These are phyloP conservation scores for Endothia cerciana DNA, from an alignment of 2,329 filamentous ascomycete genomes.

Conservation along the genomic window DNA sequence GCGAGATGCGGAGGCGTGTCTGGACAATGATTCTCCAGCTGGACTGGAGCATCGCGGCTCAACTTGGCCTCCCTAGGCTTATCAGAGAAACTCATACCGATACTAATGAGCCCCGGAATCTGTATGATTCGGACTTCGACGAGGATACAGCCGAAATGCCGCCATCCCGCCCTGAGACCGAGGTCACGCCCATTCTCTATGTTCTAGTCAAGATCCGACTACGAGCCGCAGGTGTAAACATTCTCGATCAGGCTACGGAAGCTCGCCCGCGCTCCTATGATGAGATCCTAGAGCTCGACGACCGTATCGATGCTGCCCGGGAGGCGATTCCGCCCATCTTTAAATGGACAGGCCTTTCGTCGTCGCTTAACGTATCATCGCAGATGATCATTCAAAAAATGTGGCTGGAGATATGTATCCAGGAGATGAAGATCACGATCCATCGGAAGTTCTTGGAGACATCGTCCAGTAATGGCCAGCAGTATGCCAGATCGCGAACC, in stretches of 20 bases:
- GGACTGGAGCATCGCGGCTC: conserved; percentile 46
- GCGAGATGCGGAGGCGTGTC: conserved; percentile 49
- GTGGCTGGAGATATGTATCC: conserved; percentile 54
- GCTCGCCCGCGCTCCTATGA: conserved; percentile 31
- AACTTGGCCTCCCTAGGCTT: conserved; percentile 49
- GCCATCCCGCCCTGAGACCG: conserved; percentile 38
- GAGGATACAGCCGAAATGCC: conserved; percentile 42
- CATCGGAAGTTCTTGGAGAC: conserved; percentile 55
- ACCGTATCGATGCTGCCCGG: conserved; percentile 28
- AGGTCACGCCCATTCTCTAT: conserved; percentile 36
- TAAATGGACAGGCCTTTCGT: conserved; percentile 30
- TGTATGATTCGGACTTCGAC: conserved; percentile 48
- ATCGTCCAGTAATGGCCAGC: conserved; percentile 37
- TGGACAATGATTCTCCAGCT: conserved; percentile 48
- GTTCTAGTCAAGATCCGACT: conserved; percentile 33
- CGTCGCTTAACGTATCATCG: conserved; percentile 51
- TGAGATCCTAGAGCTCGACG: conserved; percentile 34
- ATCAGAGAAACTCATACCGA: conserved; percentile 45
- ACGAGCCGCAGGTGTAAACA: conserved; percentile 27
- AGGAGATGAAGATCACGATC: conserved; percentile 55
- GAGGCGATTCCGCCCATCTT: conserved; percentile 30
- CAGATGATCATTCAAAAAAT: conserved; percentile 56
- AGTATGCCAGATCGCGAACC: conserved; percentile 46
- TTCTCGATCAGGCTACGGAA: conserved; percentile 31
- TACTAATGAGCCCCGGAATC: conserved; percentile 47